Percentiles rank a stretch among this genome's conserved stretches.
These are phyloP conservation scores for Gossypium davidsonii DNA, from an alignment of 441 rosid genomes.

Conservation along the genomic window DNA sequence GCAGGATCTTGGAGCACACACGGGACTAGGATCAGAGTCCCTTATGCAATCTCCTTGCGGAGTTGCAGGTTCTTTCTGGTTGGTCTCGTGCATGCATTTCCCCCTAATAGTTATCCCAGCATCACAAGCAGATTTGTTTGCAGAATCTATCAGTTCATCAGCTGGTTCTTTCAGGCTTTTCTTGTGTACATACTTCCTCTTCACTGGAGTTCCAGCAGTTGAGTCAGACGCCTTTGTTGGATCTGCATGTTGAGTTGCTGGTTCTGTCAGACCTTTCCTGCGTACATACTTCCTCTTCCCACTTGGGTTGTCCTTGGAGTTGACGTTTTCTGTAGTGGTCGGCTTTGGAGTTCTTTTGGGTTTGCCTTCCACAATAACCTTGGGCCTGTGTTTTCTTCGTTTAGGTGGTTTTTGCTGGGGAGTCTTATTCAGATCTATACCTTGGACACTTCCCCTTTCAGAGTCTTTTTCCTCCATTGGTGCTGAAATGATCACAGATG, in stretches of 20 bases:
- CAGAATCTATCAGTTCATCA: constrained; percentile 28
- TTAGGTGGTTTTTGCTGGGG: constrained; percentile 65
- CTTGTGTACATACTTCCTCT: constrained; percentile 54
- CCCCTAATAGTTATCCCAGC: constrained; percentile 35
- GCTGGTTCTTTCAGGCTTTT: constrained; percentile 40
- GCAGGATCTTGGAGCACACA: constrained; percentile 37
- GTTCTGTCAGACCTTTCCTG: constrained; percentile 38
- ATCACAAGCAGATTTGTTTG: constrained; percentile 16
- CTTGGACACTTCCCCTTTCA: constrained; percentile 25
- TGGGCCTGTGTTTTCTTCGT: constrained; percentile 81
- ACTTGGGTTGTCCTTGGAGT: constrained; percentile 27
- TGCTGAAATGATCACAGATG: constrained; percentile 34
- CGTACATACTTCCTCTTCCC: constrained; percentile 64
- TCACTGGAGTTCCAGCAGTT: constrained; percentile 28
- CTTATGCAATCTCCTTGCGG: constrained; percentile 17
- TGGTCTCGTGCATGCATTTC: constrained; percentile 45
- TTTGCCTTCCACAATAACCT: constrained; percentile 66
- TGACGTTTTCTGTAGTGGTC: constrained; percentile 25
- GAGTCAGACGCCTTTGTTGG: constrained; percentile 18
- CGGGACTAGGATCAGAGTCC: constrained; percentile 22
- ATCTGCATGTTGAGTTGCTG: constrained; percentile 34
- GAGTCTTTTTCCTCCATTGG: constrained; percentile 29
- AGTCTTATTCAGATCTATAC: constrained; percentile 66
- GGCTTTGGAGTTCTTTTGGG: constrained; percentile 45
- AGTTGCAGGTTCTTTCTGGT: constrained; percentile 34